Base-by-base conservation (phyloP, 768 basidiomycete genomes). In the Macrocybe gigantea region DNA sequence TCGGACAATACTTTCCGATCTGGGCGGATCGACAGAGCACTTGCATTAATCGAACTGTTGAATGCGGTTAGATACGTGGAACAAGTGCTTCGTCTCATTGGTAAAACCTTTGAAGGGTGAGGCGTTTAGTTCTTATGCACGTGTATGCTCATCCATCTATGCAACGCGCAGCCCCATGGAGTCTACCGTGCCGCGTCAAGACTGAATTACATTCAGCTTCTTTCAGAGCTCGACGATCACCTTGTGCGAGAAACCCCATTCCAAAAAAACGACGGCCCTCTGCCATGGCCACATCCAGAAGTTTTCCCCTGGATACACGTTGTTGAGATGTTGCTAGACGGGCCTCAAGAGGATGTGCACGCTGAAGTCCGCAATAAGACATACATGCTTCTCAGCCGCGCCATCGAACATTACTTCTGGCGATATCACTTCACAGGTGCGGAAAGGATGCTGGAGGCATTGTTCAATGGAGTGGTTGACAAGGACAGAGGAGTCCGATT, bases 401-500 rank as follows among this genome's bases (percentile, higher is more conserved):
- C 72, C 37, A 59, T 83, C 22, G 66, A 64, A 45, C 77, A 81
- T 49, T 69, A 76, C 54, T 58, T 58, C 31, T 58, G 54, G 9
- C 53, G 59, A 36, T 47, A 69, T 33, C 59, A 64, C 31, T 54
- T 60, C 9, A 59, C 64, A 1, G 52, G 60, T 14, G 49, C 68
- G n/a, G 63, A 66, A 4, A 52, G 64, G 32, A 53, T 68, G 3
- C 50, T 62, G 6, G 62, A 74, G 22, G 53, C 79, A 5, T 58
- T 80, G 6, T 68, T 73, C 44, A 64, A 63, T 14, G 83, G 80
- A 3, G 60, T 86, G 50, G 66, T 58, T 7, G 76, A 85, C 53
- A 62, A 58, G 35, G 75, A 84, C 52, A 72, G 88, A 47, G 73
- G 70, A 37, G 77, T 82, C 14, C 75, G 88, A 34, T 59, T 90